These are phyloP conservation scores for Penicillium tannophilum DNA, from an alignment of 495 filamentous ascomycete genomes.

Conservation along the genomic window DNA sequence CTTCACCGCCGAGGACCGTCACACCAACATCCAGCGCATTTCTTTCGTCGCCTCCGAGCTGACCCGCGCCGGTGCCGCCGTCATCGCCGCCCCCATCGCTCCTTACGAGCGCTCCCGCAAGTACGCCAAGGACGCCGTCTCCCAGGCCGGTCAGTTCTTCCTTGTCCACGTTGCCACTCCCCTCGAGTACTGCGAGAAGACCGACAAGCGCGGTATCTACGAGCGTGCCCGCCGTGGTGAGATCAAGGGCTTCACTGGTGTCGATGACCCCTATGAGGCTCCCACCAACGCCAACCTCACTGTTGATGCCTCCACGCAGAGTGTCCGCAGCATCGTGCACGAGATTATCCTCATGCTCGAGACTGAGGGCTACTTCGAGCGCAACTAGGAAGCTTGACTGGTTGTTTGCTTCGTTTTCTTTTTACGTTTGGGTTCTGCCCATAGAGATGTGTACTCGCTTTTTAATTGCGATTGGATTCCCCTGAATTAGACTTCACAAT, in stretches of 20 bases:
- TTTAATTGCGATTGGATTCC: conserved; percentile 32
- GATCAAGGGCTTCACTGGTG: conserved; percentile 98
- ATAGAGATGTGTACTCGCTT: conserved; percentile 26
- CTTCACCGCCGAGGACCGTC: conserved; percentile 90
- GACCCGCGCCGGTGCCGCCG: conserved; percentile 87
- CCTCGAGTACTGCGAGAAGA: conserved; percentile 90
- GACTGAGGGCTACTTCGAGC: conserved; percentile 72
- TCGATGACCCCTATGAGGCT: conserved; percentile 94
- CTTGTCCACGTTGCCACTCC: conserved; percentile 93
- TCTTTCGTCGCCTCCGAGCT: conserved; percentile 95
- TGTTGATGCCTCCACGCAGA: conserved; percentile 83
- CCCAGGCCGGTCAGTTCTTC: conserved; percentile 87
- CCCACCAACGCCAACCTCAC: conserved; percentile 80
- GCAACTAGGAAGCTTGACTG: conserved; percentile 27
- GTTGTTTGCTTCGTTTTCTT: conserved; percentile 20
- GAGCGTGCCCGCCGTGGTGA: conserved; percentile 79
- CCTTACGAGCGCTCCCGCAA: conserved; percentile 79
- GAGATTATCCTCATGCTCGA: conserved; percentile 95
- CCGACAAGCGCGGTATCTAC: conserved; percentile 93
- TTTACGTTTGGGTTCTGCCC: conserved; percentile 14
- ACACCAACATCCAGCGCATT: conserved; percentile 94
- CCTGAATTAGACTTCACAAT: conserved; percentile 14
- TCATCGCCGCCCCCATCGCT: conserved; percentile 97
- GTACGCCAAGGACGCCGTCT: conserved; percentile 78
- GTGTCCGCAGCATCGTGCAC: conserved; percentile 90